phyloP scores from a whole-genome alignment of 2,329 filamentous ascomycete genomes.

The Xylaria sp. region DNA sequence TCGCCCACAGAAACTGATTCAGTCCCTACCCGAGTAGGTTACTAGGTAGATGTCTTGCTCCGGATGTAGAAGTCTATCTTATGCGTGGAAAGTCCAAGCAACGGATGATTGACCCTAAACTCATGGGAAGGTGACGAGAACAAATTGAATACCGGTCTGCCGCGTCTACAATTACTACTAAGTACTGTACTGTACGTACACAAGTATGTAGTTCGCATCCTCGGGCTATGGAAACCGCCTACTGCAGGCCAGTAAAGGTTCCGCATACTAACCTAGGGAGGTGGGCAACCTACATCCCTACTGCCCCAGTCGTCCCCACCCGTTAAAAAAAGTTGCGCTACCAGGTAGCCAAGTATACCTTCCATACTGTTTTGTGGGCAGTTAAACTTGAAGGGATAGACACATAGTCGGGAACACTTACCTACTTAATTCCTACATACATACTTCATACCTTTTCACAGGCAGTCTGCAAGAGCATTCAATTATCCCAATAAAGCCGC shows the following conservation, averaged over 20 bases:
- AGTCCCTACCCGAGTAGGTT: no score
- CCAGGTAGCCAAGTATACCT: not conserved
- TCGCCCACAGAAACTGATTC: no score
- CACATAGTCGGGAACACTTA: no score
- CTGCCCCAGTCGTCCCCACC: not conserved
- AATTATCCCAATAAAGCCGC: slow-evolving; percentile 22
- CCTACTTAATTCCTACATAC: no score
- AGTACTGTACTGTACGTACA: not conserved
- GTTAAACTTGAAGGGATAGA: not conserved
- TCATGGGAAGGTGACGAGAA: not conserved
- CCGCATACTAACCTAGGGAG: no score
- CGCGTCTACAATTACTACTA: not conserved
- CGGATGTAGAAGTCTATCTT: not conserved
- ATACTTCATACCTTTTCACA: no score
- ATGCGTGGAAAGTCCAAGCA: not conserved
- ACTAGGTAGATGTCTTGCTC: not conserved
- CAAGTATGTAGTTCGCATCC: not conserved
- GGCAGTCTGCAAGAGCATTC: slow-evolving; percentile 3
- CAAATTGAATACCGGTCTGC: not conserved
- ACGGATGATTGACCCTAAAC: not conserved
- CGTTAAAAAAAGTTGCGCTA: not conserved
- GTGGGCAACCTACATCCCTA: no score
- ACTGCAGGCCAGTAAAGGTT: not conserved
- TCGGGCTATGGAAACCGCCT: not conserved
- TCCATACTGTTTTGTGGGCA: not conserved